Percentiles rank a stretch among this genome's conserved stretches.
Conservation (phyloP, 169 alveolate species). For the Pseudocohnilembus persalinus region DNA sequence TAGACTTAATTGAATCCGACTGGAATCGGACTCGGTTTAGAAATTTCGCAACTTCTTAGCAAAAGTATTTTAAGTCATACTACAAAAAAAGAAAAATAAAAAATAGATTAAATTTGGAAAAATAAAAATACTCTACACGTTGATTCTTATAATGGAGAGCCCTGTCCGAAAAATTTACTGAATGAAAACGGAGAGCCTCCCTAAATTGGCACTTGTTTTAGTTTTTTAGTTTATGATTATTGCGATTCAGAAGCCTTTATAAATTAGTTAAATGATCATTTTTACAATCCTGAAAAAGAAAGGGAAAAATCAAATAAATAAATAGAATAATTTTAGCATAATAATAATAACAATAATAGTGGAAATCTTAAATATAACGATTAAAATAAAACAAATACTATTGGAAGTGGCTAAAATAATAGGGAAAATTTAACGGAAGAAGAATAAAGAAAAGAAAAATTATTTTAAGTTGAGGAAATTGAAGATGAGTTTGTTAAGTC, state of each 20-base stretch:
- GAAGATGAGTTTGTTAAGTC: no score
- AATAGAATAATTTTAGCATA: background rate
- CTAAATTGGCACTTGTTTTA: background rate
- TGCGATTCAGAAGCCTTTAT: background rate
- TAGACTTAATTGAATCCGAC: background rate
- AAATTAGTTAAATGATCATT: background rate
- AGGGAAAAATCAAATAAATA: background rate
- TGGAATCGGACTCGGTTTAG: background rate
- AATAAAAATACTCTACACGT: background rate
- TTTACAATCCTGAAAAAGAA: background rate
- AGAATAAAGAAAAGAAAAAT: no score
- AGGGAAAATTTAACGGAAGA: no score
- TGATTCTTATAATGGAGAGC: background rate
- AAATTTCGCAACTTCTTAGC: background rate
- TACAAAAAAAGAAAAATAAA: background rate
- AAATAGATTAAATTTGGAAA: background rate
- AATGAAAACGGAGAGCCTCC: no score
- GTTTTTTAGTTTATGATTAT: background rate
- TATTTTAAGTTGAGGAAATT: no score
- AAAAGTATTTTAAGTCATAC: background rate
- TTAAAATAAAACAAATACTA: no score
- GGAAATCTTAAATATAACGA: background rate
- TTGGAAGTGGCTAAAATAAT: background rate
- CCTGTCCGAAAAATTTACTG: background rate
- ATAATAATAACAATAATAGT: background rate